phyloP scores from a whole-genome alignment of 192 early-diverging fungal genomes.

The Coemansia sp. region DNA sequence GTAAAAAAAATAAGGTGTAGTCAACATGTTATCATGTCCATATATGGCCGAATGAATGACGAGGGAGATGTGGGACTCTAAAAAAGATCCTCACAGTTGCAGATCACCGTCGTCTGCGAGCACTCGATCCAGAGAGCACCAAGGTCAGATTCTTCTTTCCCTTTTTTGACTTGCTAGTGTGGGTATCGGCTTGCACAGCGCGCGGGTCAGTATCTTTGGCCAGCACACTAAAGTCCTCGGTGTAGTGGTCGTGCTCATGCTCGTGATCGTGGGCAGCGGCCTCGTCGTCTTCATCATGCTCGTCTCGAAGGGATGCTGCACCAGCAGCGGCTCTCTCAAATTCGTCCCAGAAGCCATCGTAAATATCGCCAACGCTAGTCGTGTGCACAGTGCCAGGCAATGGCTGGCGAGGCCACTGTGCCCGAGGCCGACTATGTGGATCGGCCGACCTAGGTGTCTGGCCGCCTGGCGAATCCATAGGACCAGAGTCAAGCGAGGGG shows the following conservation, averaged over 20 bases:
- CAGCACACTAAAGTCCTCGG: conserved; percentile 25
- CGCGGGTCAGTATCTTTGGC: conserved; percentile 16
- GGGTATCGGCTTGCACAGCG: neutral
- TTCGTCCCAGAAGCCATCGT: conserved; percentile 40
- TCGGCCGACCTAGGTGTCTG: conserved; percentile 1
- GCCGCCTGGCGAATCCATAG: neutral
- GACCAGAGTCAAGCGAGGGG: conserved; percentile 26
- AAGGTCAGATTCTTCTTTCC: conserved; percentile 35
- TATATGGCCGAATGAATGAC: neutral
- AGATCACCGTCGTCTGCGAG: conserved; percentile 30
- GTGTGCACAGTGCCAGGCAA: neutral
- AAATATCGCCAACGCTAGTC: neutral
- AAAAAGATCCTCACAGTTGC: neutral
- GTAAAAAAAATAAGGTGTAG: neutral
- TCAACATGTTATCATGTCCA: conserved; percentile 1
- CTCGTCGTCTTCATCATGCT: conserved; percentile 14
- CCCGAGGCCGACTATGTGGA: neutral
- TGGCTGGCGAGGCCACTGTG: conserved; percentile 43
- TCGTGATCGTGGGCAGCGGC: conserved; percentile 5
- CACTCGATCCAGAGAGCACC: conserved; percentile 39
- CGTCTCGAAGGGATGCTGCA: conserved; percentile 4
- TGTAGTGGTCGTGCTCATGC: conserved; percentile 16
- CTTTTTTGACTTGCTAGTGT: conserved; percentile 8
- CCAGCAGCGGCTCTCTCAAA: conserved; percentile 33
- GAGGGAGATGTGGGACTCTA: neutral